A percentile compares a stretch with the other conserved stretches of the same genome.
These are phyloP conservation scores for Saccharomycopsis malanga DNA, from an alignment of 805 yeast species.

Conservation along the genomic window DNA sequence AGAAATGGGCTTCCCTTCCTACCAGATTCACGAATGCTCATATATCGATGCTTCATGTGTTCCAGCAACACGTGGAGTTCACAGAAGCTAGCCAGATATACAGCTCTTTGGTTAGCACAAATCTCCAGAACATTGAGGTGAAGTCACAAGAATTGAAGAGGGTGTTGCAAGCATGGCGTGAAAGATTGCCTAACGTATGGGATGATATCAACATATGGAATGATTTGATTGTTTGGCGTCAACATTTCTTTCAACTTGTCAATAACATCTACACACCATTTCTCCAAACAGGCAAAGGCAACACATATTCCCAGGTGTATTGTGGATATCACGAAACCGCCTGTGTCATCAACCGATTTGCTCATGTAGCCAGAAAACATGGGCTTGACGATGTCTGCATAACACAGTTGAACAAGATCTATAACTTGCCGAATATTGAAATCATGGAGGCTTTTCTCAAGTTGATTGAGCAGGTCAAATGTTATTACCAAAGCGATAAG, in stretches of 20 bases:
- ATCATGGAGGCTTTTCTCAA: conserved; percentile 97
- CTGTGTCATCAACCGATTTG: conserved; percentile 96
- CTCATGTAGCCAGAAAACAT: conserved; percentile 96
- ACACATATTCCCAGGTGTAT: conserved; percentile 87
- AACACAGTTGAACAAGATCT: conserved; percentile 84
- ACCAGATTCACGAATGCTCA: conserved; percentile 71
- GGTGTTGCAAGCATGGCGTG: conserved; percentile 96
- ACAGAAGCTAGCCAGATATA: conserved; percentile 96
- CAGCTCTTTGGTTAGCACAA: conserved; percentile 78
- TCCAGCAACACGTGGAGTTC: conserved; percentile 95
- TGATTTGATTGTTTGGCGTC: conserved; percentile 96
- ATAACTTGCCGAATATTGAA: conserved; percentile 93
- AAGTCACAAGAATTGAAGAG: conserved; percentile 93
- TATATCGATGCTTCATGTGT: conserved; percentile 80
- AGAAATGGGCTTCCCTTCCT: conserved; percentile 92
- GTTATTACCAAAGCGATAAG: conserved; percentile 87
- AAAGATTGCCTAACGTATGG: conserved; percentile 92
- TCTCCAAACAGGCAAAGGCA: conserved; percentile 63
- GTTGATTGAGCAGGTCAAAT: conserved; percentile 93
- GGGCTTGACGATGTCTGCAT: conserved; percentile 96
- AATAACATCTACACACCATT: conserved; percentile 91
- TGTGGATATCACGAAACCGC: conserved; percentile 98
- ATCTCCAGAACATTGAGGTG: conserved; percentile 83
- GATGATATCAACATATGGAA: conserved; percentile 98
- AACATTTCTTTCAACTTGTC: conserved; percentile 94